Base-by-base conservation (phyloP, 176 grass and related monocot genomes). In the Lolium perenne region DNA sequence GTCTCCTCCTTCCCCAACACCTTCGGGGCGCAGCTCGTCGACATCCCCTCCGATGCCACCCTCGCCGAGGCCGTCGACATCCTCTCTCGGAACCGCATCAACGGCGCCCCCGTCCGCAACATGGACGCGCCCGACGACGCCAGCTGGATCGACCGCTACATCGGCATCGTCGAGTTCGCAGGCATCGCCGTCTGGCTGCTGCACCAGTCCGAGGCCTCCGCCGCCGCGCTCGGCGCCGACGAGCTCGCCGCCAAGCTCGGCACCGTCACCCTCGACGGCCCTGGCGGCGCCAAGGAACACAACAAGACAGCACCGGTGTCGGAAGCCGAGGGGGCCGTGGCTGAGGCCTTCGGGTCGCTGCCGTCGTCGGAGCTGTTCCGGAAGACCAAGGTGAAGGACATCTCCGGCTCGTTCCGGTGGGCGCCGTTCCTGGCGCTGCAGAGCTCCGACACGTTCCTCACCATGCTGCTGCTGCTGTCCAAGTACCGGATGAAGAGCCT, bases 401-500 rank as follows among this genome's bases (percentile, higher is more conserved):
- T 99, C 85, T 91, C 97, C 56, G 94, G 92, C 4, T 96, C 97
- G 69, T 99, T 99, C 76, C 89, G 97, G 77, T 99, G 97, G 97
- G 97, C 94, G 57, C 97, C 92, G 41, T 94, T 96, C 90, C 94
- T 99, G 84, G 92, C 97, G 16, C 80, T 96, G 90, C 94, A 96
- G 83, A 99, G 83, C 40, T 96, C 97, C n/a, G 97, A 96, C 89
- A 94, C 97, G 0, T 96, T 99, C 88, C 88, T 99, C 10, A 99
- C 94, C 1, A 96, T 96, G 97, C 81, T 99, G 70, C 76, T 99
- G 59, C 87, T 99, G 70, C 87, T 99, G 68, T 99, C 97, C 11
- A 96, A 99, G 80, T 96, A 99, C 79, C 87, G 97, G 80, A 91
- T 99, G 94, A 99, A 99, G 87, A 99, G 94, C 85, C 94, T 99